Evolutionary conservation across 2,329 filamentous ascomycete genomes (phyloP), one percentile per base, ranked within the genome.

Genomic region (Aaosphaeria pasadenensis): DNA sequence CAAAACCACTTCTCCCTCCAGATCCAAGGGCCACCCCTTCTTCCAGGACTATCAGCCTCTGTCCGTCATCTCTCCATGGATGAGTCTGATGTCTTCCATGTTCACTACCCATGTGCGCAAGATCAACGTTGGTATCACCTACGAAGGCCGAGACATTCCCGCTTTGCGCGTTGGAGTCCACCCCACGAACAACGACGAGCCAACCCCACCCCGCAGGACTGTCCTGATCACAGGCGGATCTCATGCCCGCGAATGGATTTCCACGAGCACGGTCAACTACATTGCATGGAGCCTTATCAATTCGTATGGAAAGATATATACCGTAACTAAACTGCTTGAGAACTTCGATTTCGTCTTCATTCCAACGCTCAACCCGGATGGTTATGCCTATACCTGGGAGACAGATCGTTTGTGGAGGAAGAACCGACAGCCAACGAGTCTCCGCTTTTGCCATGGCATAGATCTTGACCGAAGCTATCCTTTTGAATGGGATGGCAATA

Each of bases 241-340:
- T n/a, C 94, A 97, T 69, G 92, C 91, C 3, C 83, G 94, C 35
- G 94, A 99, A 76, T 99, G 94, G 94, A 95, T 99, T 56, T 89
- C 90, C 42, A 91, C 87, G 1, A 94, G 87, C 61, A 95, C 91
- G 0, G 89, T 95, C 45, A 95, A 87, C 60, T 97, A 95, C 61
- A 75, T 96, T 30, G 90, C 92, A 7, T 96, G 94, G 82, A 88
- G 84, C 11, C 79, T 97, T 42, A 88, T 96, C 60, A 91, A 88
- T 1, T 82, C 84, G 4, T 95, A 92, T 67, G 88, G 88, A 51
- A 89, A 89, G 81, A 71, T 79, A 63, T 53, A 79, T 74, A 71
- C 71, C 9, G 85, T 95, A 46, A 91, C 88, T 17, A 86, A 85
- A 51, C 77, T 97, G 6, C 79, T 99, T 4, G 80, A 94, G 53